These are phyloP conservation scores for Madurella fahalii DNA, from an alignment of 2,329 filamentous ascomycete species.

Conservation along the genomic window DNA sequence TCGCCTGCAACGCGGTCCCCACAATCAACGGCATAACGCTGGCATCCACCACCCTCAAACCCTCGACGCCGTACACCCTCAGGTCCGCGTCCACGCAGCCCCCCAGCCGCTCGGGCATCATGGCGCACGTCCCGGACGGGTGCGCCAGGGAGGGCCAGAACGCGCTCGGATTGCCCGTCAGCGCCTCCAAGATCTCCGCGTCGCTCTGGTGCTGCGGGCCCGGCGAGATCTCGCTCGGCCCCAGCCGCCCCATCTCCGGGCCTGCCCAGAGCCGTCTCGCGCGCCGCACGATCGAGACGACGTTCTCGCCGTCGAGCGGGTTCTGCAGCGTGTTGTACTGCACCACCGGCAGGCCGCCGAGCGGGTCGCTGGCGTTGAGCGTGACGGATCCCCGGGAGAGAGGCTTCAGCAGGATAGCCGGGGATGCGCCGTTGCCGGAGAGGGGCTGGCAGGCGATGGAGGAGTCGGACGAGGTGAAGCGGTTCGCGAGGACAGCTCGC, in stretches of 20 bases:
- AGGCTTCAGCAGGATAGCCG: constrained; percentile 16
- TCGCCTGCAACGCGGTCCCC: constrained; percentile 18
- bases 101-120: constrained; percentile 20
- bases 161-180: constrained; percentile 7
- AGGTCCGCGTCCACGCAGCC: constrained; percentile 17
- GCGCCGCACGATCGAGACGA: constrained; percentile 16
- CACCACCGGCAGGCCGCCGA: constrained; percentile 13
- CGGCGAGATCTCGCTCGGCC: constrained; percentile 10
- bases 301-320: constrained; percentile 18
- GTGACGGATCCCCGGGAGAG: constrained; percentile 20
- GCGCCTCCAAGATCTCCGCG: constrained; percentile 8
- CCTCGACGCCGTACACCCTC: constrained; percentile 18
- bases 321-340: constrained; percentile 23
- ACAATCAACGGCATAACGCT: constrained; percentile 18
- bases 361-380: constrained; percentile 12
- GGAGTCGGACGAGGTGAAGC: constrained; percentile 5
- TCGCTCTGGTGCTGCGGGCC: constrained; percentile 16
- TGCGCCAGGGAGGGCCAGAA: constrained; percentile 20
- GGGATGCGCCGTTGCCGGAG: constrained; percentile 14
- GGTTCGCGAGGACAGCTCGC: constrained; percentile 15
- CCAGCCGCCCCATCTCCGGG: constrained; percentile 6
- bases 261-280: constrained; percentile 12
- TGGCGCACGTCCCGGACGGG: constrained; percentile 19
- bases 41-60: constrained; percentile 22
- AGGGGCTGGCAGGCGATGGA: constrained; percentile 11